Base-by-base conservation (phyloP, 129 eudicot species). In the Deinandra increscens region DNA sequence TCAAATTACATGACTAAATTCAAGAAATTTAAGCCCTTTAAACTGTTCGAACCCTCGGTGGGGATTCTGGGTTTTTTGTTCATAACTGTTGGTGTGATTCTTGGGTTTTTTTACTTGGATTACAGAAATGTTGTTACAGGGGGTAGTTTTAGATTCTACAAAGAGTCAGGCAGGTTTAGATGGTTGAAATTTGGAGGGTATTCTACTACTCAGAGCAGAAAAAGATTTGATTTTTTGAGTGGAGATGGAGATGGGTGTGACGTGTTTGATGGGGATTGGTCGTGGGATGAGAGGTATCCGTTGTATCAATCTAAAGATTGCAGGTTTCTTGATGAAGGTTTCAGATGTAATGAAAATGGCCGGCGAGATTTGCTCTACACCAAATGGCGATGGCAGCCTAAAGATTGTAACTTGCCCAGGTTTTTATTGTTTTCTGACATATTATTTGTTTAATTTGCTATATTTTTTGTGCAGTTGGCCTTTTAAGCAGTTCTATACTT, bases 321-420 rank as follows among this genome's bases (percentile, higher is more conserved):
- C 64, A 81, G 80, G 82, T 87, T 93, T 70, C 42, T 93, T 82
- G 98, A 93, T 89, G 84, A 75, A 12, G 99, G 97, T 20, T 93
- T 93, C 68, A 81, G 95, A 67, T 93, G 99, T 59, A 78, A 83
- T 29, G 99, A 93, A 70, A 89, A 87, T 85, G 99, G 99, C 4
- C 54, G 99, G 62, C 95, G 87, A 22, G 99, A 93, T 87, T 55
- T 58, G 13, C 79, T 85, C 49, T 93, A 83, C 50, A 87, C 92
- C 0, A 89, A 93, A 60, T 93, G 99, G 99, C 81, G 99, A 4
- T 93, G 99, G 99, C 95, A 93, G 41, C 97, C 99, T 20, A 89
- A 78, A 74, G 78, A 64, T 69, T 93, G 99, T 78, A 81, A 89
- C 68, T 77, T 93, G 81, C 99, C 99, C 77, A 93, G 97, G 98